Base-by-base conservation (phyloP, 2,329 filamentous ascomycete species). In the Zymoseptoria pseudotritici region DNA sequence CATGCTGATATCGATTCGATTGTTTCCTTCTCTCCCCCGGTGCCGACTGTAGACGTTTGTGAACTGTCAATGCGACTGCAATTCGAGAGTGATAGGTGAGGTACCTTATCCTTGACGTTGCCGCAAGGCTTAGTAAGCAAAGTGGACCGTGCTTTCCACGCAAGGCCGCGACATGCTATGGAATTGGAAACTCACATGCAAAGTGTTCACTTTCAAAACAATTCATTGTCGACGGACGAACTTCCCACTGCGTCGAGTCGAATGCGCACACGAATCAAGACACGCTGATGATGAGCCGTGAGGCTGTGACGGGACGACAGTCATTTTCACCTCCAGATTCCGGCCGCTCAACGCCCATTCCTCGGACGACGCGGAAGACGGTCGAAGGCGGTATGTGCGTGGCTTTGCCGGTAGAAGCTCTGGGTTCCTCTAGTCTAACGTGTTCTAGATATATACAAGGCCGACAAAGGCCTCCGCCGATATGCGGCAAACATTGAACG, bases 401-500 rank as follows among this genome's bases (percentile, higher is more conserved):
- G 13, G 17, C 24, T n/a, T n/a, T n/a, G n/a, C n/a, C n/a, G 13
- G 57, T 13, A n/a, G 19, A 31, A 36, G 42, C 22, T 13, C 36
- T 11, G n/a, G 36, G 4, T 17, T 4, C n/a, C 36, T 17, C 1
- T 42, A 26, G 24, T 26, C 24, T 26, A 29, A 29, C 8, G 8
- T 29, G 1, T 1, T 5, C 3, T 80, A 89, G 73, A 85, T 83
- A 62, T 78, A n/a, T 76, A 76, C 58, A 80, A 80, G 67, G 85
- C 84, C 68, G 83, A 88, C 70, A 87, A 86, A 67, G 78, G 76
- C 61, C 93, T 90, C 73, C 90, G 92, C 66, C 89, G 92, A 74
- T 99, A 97, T 84, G 91, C 91, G 52, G 85, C 87, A 54, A 89
- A 86, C 60, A 87, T 99, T 66, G 93, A 97, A 71, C 86, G 91